phyloP scores from a whole-genome alignment of 768 basidiomycete species.

The Punctularia strigosozonata region DNA sequence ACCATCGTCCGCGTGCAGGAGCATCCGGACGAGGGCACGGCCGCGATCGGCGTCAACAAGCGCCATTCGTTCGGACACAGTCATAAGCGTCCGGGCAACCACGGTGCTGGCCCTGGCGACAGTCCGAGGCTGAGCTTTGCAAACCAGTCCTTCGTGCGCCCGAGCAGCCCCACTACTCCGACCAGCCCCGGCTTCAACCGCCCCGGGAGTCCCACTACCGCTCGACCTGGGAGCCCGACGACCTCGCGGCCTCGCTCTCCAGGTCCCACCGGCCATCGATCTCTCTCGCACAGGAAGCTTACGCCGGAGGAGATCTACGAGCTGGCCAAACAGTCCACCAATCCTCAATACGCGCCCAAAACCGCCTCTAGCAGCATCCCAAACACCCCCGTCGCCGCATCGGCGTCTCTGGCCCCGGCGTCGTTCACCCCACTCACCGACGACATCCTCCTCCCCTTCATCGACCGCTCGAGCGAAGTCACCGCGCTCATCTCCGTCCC shows the following conservation, averaged over 20 bases:
- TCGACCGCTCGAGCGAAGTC: constrained; percentile 75
- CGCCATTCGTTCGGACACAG: constrained; percentile 14
- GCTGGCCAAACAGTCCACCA: constrained; percentile 52
- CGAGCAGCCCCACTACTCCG: too few relatives aligned
- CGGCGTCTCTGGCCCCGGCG: constrained; percentile 23
- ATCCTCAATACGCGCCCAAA: constrained; percentile 23
- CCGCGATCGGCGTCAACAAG: constrained; percentile 16
- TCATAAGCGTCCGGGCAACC: constrained; percentile 17
- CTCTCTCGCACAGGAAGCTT: constrained; percentile 31
- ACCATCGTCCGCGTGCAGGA: constrained; percentile 62
- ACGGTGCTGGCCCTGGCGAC: neutral
- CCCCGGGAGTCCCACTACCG: constrained; percentile 14
- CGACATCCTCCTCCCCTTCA: constrained; percentile 75
- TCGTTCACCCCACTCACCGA: constrained; percentile 68
- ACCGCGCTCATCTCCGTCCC: constrained; percentile 47
- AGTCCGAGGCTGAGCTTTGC: constrained; percentile 45
- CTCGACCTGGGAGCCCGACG: neutral
- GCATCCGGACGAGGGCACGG: constrained; percentile 22
- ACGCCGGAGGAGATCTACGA: constrained; percentile 67
- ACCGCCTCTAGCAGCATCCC: constrained; percentile 11
- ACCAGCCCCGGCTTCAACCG: constrained; percentile 10
- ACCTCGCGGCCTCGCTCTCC: constrained; percentile 28
- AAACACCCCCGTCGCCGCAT: constrained; percentile 5
- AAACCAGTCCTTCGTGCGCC: constrained; percentile 45
- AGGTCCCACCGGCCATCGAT: constrained; percentile 40